Evolutionary conservation across 176 grass and related monocot species (phyloP).

Genomic region (Olyra latifolia): DNA sequence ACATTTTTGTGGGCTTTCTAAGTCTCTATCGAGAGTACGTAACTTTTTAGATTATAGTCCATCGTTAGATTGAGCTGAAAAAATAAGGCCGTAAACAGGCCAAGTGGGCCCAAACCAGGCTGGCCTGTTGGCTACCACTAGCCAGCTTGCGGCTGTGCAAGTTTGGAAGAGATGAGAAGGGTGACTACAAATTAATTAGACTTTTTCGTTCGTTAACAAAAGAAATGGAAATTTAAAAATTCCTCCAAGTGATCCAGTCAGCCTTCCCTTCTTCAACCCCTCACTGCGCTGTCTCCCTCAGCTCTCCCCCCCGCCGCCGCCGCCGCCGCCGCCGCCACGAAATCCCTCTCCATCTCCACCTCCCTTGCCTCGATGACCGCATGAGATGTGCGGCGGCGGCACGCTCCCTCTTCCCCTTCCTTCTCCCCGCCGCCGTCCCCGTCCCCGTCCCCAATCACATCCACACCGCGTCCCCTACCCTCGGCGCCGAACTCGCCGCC

Average conservation of each 20-base stretch:
- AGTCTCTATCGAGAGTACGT: too few species aligned
- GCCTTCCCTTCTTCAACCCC: constrained; percentile 1
- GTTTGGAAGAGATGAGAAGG: too few species aligned
- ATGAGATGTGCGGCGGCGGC: constrained; percentile 79
- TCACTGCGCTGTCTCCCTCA: not conserved
- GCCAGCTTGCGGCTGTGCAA: too few species aligned
- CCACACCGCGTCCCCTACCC: constrained; percentile 25
- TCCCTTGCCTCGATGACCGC: constrained; percentile 60
- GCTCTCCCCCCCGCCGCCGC: not conserved
- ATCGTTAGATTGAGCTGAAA: too few species aligned
- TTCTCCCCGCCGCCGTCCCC: constrained; percentile 22
- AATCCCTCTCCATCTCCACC: constrained; percentile 14
- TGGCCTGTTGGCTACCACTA: too few species aligned
- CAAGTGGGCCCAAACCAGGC: too few species aligned
- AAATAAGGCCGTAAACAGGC: too few species aligned
- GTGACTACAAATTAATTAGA: too few species aligned
- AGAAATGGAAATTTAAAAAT: too few species aligned
- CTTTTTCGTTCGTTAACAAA: too few species aligned
- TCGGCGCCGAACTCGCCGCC: constrained; percentile 29
- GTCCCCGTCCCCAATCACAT: constrained; percentile 23
- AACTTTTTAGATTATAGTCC: too few species aligned
- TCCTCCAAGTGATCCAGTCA: not conserved
- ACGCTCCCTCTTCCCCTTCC: constrained; percentile 43
- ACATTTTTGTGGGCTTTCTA: too few species aligned
- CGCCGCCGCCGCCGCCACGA: not conserved